These are phyloP conservation scores for Globisporangium uncinulatum DNA, from an alignment of 352 stramenopile genomes.

Conservation along the genomic window DNA sequence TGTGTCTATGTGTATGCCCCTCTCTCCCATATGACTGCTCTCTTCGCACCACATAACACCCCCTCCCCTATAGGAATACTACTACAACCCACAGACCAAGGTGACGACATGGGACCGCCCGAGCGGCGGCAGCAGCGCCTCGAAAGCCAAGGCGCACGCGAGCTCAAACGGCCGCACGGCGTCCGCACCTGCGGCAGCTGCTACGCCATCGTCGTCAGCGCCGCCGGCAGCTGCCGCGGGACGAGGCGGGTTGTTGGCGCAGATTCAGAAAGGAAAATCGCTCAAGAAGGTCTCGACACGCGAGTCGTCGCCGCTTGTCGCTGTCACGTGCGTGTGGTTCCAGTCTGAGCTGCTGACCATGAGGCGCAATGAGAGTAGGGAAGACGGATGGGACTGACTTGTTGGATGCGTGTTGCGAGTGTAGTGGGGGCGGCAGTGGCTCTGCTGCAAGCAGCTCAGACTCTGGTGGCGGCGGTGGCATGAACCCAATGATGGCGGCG, in stretches of 20 bases:
- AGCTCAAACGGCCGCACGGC: slow-evolving; percentile 10
- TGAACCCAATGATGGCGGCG: slow-evolving; percentile 66
- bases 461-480: slow-evolving; percentile 26
- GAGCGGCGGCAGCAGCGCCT: slow-evolving; percentile 22
- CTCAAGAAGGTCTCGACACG: slow-evolving; percentile 79
- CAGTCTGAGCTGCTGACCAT: not conserved
- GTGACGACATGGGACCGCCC: slow-evolving; percentile 84
- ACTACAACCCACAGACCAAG: slow-evolving; percentile 87
- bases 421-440: slow-evolving; percentile 4
- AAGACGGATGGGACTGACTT: not conserved
- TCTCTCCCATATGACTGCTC: too few species aligned
- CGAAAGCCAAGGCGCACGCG: slow-evolving; percentile 29
- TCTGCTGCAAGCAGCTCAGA: slow-evolving; percentile 2
- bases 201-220: slow-evolving; percentile 2
- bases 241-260: slow-evolving; percentile 46
- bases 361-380: too few species aligned
- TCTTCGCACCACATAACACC: not conserved
- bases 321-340: slow-evolving; percentile 20
- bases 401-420: too few species aligned
- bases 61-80: slow-evolving; percentile 63
- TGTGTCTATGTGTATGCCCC: slow-evolving; percentile 10
- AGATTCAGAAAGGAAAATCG: slow-evolving; percentile 63
- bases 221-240: slow-evolving; percentile 27
- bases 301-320: slow-evolving; percentile 57
- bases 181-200: slow-evolving; percentile 1